A percentile compares a stretch with the other conserved stretches of the same genome.
Evolutionary conservation across 2,329 filamentous ascomycete species (phyloP).

Genomic region (Karstenula rhodostoma): DNA sequence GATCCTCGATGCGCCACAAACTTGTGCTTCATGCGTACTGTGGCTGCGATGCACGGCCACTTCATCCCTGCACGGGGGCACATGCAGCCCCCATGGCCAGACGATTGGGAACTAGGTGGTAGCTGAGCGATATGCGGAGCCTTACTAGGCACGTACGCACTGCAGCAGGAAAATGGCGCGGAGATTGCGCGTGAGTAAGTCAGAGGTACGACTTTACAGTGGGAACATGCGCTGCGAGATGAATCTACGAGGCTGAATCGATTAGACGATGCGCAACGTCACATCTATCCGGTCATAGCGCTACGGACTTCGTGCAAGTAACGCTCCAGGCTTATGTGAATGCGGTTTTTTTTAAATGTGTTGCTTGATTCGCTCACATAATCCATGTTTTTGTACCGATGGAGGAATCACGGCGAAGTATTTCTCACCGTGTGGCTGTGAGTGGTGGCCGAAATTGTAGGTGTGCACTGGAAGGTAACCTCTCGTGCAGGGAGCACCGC

Average conservation of each 20-base stretch:
- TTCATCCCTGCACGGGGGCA: background rate
- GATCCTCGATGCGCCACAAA: background rate
- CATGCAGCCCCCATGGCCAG: slow-evolving; percentile 12
- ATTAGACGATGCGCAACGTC: slow-evolving; percentile 2
- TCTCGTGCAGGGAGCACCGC: background rate
- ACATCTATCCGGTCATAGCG: slow-evolving; percentile 7
- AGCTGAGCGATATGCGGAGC: slow-evolving; percentile 2
- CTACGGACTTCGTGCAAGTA: slow-evolving; percentile 14
- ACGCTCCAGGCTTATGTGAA: slow-evolving; percentile 12
- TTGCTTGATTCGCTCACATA: slow-evolving; percentile 4
- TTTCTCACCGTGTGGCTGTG: slow-evolving; percentile 8
- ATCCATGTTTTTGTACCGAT: background rate
- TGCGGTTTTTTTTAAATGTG: background rate
- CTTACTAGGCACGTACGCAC: background rate
- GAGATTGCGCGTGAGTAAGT: slow-evolving; percentile 10
- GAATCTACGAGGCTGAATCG: slow-evolving; percentile 14
- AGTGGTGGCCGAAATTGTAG: slow-evolving; percentile 3
- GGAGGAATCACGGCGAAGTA: slow-evolving; percentile 8
- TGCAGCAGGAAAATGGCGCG: slow-evolving; percentile 1
- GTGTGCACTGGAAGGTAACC: slow-evolving; percentile 7
- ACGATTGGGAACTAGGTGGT: background rate
- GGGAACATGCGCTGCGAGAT: slow-evolving; percentile 1
- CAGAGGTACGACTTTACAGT: slow-evolving; percentile 4
- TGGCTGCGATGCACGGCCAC: slow-evolving; percentile 4
- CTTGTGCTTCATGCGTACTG: background rate